These are phyloP conservation scores for Paramecium octaurelia DNA, from an alignment of 73 alveolate genomes.

Conservation along the genomic window DNA sequence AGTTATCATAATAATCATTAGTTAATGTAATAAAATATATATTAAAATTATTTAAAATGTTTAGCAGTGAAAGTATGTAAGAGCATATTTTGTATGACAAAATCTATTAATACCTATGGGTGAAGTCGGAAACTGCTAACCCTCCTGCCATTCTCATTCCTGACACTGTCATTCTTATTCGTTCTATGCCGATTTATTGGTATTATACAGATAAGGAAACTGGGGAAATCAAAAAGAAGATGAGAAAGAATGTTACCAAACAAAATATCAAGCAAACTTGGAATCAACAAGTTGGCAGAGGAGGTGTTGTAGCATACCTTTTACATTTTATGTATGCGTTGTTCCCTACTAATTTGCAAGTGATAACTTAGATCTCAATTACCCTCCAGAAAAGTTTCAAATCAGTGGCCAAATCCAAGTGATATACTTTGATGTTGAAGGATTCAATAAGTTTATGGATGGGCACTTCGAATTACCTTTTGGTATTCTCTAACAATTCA, in stretches of 20 bases:
- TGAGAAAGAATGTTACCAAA: conserved; percentile 44
- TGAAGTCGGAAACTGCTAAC: conserved; percentile 30
- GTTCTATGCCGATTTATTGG: conserved; percentile 41
- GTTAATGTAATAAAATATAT: not conserved
- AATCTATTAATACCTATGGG: conserved; percentile 23
- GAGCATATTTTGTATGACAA: conserved; percentile 33
- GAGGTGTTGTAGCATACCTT: conserved; percentile 26
- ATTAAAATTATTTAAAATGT: not conserved
- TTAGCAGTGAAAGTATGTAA: conserved; percentile 32
- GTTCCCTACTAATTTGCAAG: not conserved
- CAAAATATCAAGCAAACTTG: conserved; percentile 26
- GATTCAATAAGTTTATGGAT: not conserved
- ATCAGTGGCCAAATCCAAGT: not conserved
- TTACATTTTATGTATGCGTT: conserved; percentile 16
- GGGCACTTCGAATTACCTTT: not conserved
- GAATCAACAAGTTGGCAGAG: conserved; percentile 23
- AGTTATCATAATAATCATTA: not conserved
- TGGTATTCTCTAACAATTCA: conserved; percentile 8
- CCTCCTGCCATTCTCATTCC: conserved; percentile 45
- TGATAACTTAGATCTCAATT: conserved; percentile 25
- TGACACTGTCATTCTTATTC: conserved; percentile 8
- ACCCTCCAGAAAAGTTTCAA: conserved; percentile 23
- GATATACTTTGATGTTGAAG: not conserved
- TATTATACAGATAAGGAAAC: conserved; percentile 28
- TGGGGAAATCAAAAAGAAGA: conserved; percentile 33